A percentile compares a stretch with the other conserved stretches of the same genome.
Conservation (phyloP, 2,329 filamentous ascomycete species). For the Fusarium fracticaudum region DNA sequence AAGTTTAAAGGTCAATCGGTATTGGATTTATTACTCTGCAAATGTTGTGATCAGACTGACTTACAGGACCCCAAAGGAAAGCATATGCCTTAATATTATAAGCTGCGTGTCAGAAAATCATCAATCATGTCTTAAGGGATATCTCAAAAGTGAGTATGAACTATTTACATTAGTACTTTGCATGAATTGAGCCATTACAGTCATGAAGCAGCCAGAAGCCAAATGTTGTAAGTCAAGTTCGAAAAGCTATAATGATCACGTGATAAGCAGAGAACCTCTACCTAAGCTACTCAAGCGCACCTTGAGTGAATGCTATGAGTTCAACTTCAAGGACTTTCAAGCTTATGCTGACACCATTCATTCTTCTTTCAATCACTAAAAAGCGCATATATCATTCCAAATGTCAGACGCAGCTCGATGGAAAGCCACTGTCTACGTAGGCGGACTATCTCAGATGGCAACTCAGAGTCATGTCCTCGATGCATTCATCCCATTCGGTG, state of each 20-base stretch:
- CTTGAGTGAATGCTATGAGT: constrained; percentile 10
- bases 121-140: too few relatives aligned
- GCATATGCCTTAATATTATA: background rate
- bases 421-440: constrained; percentile 93
- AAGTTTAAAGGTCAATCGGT: background rate
- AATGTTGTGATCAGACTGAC: background rate
- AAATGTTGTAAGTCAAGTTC: constrained; percentile 5
- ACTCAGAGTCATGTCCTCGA: constrained; percentile 81
- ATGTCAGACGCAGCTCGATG: constrained; percentile 88
- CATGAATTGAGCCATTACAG: too few relatives aligned
- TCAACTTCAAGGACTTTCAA: constrained; percentile 9
- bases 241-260: constrained; percentile 17
- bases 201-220: background rate
- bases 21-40: background rate
- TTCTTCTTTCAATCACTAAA: background rate
- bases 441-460: constrained; percentile 83
- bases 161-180: background rate
- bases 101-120: background rate
- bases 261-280: constrained; percentile 25
- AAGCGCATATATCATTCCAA: constrained; percentile 11
- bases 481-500: constrained; percentile 96
- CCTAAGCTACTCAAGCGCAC: constrained; percentile 6
- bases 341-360: background rate
- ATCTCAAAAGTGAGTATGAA: background rate
- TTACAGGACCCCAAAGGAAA: background rate